phyloP scores from a whole-genome alignment of 2,329 filamentous ascomycete genomes.

The Chrysosporium keratinophilum region DNA sequence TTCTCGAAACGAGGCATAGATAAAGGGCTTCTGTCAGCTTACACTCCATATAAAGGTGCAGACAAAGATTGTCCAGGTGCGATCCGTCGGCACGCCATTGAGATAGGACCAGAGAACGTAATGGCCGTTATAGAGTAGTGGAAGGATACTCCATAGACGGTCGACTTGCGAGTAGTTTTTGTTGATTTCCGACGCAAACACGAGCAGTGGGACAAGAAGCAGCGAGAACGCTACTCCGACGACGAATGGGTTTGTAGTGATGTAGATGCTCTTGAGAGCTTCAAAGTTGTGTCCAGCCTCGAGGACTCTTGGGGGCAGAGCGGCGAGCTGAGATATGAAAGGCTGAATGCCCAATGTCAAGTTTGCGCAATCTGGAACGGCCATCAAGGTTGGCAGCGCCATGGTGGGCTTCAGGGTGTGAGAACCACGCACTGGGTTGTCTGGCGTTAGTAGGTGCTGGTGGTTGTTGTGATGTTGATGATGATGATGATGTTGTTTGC shows the following conservation, averaged over 20 bases:
- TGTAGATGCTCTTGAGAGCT: constrained; percentile 60
- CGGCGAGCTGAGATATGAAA: constrained; percentile 58
- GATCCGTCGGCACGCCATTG: constrained; percentile 57
- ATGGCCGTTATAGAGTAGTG: constrained; percentile 76
- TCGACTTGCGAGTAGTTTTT: constrained; percentile 96
- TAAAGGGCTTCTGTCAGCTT: constrained; percentile 28
- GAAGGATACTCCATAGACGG: constrained; percentile 80
- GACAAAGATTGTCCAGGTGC: constrained; percentile 61
- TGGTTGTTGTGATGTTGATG: too few relatives aligned
- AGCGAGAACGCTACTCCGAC: constrained; percentile 62
- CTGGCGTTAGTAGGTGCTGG: not conserved
- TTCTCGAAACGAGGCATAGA: not conserved
- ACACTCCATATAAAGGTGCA: constrained; percentile 73
- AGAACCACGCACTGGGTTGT: not conserved
- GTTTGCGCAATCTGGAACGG: constrained; percentile 64
- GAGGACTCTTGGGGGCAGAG: constrained; percentile 56
- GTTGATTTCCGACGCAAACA: constrained; percentile 73
- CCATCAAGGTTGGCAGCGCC: constrained; percentile 56
- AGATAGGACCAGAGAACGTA: constrained; percentile 73
- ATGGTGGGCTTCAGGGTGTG: constrained; percentile 35
- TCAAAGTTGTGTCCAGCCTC: constrained; percentile 51
- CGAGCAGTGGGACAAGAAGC: constrained; percentile 58
- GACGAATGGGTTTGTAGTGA: constrained; percentile 76
- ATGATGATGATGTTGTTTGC: not conserved
- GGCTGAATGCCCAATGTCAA: constrained; percentile 65